Percentiles rank a stretch among this genome's conserved stretches.
phyloP scores from a whole-genome alignment of 805 yeast genomes.

The Nakazawaea wyomingensis region DNA sequence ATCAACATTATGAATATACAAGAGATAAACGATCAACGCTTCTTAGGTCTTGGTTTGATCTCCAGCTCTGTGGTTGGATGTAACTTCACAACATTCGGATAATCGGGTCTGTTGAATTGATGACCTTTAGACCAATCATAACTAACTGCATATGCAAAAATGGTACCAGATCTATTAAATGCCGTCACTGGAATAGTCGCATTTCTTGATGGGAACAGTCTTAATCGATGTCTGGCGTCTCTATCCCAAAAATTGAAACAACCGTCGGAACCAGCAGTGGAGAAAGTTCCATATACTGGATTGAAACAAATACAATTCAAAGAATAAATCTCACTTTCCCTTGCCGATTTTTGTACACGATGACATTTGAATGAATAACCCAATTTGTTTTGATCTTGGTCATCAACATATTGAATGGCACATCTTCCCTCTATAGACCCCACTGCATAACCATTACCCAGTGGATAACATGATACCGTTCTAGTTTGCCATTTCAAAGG shows the following conservation, averaged over 20 bases:
- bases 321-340: constrained; percentile 68
- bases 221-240: constrained; percentile 82
- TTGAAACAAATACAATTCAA: constrained; percentile 82
- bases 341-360: constrained; percentile 52
- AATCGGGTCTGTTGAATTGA: constrained; percentile 67
- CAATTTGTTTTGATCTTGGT: constrained; percentile 58
- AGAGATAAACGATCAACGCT: constrained; percentile 9
- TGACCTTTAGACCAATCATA: constrained; percentile 97
- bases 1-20: background rate
- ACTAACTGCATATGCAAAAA: constrained; percentile 86
- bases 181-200: constrained; percentile 70
- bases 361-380: constrained; percentile 96
- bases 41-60: constrained; percentile 51
- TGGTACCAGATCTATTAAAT: constrained; percentile 77
- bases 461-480: constrained; percentile 76
- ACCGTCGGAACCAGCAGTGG: constrained; percentile 95
- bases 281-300: constrained; percentile 85
- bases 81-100: constrained; percentile 69
- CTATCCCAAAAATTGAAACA: constrained; percentile 94
- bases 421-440: constrained; percentile 96
- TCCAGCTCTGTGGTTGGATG: constrained; percentile 87
- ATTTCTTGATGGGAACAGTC: constrained; percentile 65
- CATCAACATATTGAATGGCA: constrained; percentile 89
- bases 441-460: constrained; percentile 87
- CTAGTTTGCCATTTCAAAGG: constrained; percentile 91